phyloP scores from a whole-genome alignment of 2,329 filamentous ascomycete genomes.

The Cryphonectria naterciae region DNA sequence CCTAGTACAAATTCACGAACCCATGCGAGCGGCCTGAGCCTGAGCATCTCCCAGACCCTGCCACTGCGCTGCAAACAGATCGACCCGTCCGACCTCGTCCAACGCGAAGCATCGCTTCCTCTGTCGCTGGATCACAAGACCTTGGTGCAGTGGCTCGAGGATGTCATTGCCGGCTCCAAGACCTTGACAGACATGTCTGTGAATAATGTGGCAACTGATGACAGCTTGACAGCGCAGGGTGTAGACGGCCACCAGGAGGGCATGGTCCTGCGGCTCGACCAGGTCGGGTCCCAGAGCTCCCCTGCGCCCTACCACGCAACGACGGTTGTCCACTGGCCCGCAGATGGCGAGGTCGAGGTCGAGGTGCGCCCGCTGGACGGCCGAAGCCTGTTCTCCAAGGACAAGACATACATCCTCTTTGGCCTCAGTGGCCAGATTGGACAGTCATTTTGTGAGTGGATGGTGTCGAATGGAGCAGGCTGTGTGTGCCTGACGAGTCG shows the following conservation, averaged over 20 bases:
- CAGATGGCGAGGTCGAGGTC: background rate
- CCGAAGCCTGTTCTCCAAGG: slow-evolving; percentile 29
- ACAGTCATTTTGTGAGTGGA: slow-evolving; percentile 44
- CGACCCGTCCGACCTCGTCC: background rate
- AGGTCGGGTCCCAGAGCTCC: background rate
- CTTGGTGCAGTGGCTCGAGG: background rate
- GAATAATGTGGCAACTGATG: too few relatives aligned
- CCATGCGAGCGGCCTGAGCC: background rate
- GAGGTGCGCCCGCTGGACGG: slow-evolving; percentile 8
- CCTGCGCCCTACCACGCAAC: background rate
- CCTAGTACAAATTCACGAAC: background rate
- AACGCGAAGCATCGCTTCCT: background rate
- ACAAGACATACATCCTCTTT: slow-evolving; percentile 41
- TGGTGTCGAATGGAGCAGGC: slow-evolving; percentile 43
- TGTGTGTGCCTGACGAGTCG: slow-evolving; percentile 46
- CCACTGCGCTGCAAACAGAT: background rate
- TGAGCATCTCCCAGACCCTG: background rate
- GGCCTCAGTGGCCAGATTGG: slow-evolving; percentile 42
- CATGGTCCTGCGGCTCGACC: background rate
- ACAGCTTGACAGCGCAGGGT: too few relatives aligned
- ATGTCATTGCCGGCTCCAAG: background rate
- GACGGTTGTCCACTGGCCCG: slow-evolving; percentile 6
- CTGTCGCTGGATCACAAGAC: background rate
- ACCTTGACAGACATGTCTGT: background rate
- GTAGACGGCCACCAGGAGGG: background rate